Evolutionary conservation across 148 eudicot species (phyloP).

Genomic region (Salicornia ramosissima): DNA sequence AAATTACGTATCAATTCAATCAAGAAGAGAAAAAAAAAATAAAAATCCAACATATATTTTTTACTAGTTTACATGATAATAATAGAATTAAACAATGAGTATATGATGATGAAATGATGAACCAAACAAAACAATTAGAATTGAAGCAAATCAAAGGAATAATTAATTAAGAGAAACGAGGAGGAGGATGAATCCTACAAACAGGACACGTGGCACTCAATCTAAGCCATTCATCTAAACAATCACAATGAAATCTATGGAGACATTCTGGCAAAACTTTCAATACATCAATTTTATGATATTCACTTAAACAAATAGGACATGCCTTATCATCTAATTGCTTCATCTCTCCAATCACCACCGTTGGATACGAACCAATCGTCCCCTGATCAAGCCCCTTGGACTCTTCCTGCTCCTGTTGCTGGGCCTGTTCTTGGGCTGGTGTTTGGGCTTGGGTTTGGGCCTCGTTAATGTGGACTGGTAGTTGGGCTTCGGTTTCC

Average conservation of each 20-base stretch:
- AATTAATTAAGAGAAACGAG: neutral
- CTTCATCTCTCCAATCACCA: conserved; percentile 19
- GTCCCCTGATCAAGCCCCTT: conserved; percentile 22
- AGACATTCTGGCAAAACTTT: conserved; percentile 31
- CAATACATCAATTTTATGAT: conserved; percentile 5
- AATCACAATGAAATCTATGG: conserved; percentile 27
- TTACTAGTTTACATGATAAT: too few species aligned
- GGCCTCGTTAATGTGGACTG: neutral
- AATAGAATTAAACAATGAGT: too few species aligned
- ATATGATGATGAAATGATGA: too few species aligned
- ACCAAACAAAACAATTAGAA: too few species aligned
- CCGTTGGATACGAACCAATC: conserved; percentile 28
- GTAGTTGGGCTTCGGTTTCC: neutral
- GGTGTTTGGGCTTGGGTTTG: neutral
- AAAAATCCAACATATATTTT: too few species aligned
- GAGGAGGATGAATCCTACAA: conserved; percentile 16
- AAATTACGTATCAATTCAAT: too few species aligned
- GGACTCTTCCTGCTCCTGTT: neutral
- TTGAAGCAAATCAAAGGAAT: too few species aligned
- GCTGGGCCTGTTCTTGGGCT: conserved; percentile 1
- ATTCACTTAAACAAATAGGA: conserved; percentile 26
- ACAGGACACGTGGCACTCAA: conserved; percentile 20
- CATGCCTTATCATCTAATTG: conserved; percentile 24
- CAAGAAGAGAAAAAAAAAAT: too few species aligned
- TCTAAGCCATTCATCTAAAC: conserved; percentile 24